A percentile compares a stretch with the other conserved stretches of the same genome.
Evolutionary conservation across 1,284 basidiomycete species (phyloP).

Genomic region (Volvariella surrecta): DNA sequence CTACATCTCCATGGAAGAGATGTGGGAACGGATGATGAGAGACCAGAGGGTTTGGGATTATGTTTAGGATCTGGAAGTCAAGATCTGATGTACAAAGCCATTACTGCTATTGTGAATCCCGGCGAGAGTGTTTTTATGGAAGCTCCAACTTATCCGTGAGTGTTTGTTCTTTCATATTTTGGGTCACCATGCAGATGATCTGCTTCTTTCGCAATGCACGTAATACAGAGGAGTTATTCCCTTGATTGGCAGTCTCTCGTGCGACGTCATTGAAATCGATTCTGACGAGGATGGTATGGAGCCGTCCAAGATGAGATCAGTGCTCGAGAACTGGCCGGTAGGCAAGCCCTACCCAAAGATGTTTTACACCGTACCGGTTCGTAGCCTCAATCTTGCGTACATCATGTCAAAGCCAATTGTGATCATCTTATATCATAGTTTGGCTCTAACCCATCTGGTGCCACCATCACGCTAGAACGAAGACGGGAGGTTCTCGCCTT

Average conservation of each 20-base stretch:
- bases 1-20: slow-evolving; percentile 35
- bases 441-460: slow-evolving; percentile 79
- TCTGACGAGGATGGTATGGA: slow-evolving; percentile 74
- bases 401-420: neutral
- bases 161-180: slow-evolving; percentile 7
- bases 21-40: slow-evolving; percentile 25
- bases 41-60: slow-evolving; percentile 59
- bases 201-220: neutral
- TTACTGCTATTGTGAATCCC: slow-evolving; percentile 55
- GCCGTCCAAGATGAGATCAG: slow-evolving; percentile 46
- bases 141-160: slow-evolving; percentile 78
- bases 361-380: slow-evolving; percentile 73
- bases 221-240: slow-evolving; percentile 47
- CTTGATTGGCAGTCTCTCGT: slow-evolving; percentile 36
- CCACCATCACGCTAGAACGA: slow-evolving; percentile 62
- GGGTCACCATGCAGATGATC: slow-evolving; percentile 1
- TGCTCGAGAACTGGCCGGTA: slow-evolving; percentile 66
- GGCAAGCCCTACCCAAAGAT: slow-evolving; percentile 67
- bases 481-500: slow-evolving; percentile 73
- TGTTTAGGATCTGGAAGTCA: slow-evolving; percentile 77
- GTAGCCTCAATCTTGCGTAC: slow-evolving; percentile 11
- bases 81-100: slow-evolving; percentile 76
- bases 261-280: slow-evolving; percentile 50
- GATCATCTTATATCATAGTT: slow-evolving; percentile 32
- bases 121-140: slow-evolving; percentile 81